These are phyloP conservation scores for Talaromyces pinophilus DNA, from an alignment of 2,329 filamentous ascomycete species.

Conservation along the genomic window DNA sequence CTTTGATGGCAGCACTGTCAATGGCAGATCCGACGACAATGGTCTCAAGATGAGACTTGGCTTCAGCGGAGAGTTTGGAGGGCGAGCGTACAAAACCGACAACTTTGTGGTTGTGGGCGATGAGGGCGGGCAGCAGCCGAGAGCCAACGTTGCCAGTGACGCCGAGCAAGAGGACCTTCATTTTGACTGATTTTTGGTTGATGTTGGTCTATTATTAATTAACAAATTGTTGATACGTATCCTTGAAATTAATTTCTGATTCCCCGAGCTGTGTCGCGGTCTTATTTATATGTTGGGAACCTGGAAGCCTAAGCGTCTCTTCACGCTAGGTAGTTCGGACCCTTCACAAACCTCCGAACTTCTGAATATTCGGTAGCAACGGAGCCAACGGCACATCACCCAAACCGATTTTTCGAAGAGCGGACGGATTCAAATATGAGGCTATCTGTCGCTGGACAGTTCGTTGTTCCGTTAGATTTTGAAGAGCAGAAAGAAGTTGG, in stretches of 20 bases:
- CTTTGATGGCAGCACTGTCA: constrained; percentile 25
- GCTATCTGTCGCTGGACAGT: neutral
- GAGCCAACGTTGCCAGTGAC: constrained; percentile 20
- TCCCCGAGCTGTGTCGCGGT: neutral
- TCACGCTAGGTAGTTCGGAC: constrained; percentile 17
- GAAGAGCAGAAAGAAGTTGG: neutral
- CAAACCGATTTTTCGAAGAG: neutral
- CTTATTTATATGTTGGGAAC: neutral
- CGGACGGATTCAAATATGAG: neutral
- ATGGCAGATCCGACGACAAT: constrained; percentile 23
- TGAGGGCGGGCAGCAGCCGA: constrained; percentile 15
- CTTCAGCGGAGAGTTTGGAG: constrained; percentile 5
- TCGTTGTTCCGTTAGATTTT: neutral
- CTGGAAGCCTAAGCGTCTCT: neutral
- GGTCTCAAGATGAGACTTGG: constrained; percentile 2
- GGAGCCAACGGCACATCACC: neutral
- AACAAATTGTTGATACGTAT: neutral
- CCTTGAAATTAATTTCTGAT: neutral
- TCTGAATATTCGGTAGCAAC: constrained; percentile 3
- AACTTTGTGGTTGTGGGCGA: constrained; percentile 17
- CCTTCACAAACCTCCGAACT: constrained; percentile 10
- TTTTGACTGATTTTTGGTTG: neutral
- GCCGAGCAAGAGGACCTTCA: constrained; percentile 20
- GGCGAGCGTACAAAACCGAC: constrained; percentile 16
- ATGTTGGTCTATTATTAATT: neutral